Base-by-base conservation (phyloP, 768 basidiomycete genomes). In the Tulasnella sp. region DNA sequence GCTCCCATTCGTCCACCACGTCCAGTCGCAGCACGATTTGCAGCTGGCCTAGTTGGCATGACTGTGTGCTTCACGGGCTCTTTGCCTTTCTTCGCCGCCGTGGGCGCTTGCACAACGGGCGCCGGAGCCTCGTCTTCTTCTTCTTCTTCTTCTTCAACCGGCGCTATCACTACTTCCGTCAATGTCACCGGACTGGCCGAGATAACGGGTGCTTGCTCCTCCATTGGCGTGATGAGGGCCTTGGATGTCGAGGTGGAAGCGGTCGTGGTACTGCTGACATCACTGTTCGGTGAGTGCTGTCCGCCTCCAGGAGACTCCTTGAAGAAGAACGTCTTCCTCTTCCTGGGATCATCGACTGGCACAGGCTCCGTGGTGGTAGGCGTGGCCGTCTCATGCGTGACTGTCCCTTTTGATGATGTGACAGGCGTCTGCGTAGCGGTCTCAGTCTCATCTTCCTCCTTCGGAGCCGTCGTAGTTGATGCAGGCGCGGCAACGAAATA, bases 311-410 rank as follows among this genome's bases (percentile, higher is more conserved):
- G 57, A 49, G 57, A 59, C 57, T 59, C 57, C 48, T 59, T 59
- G 48, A 59, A 59, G 57, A 59, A 59, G 42, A 59, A 59, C 1
- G 57, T 59, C 48, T 49, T 51, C 48, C 22, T 59, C 38, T 59
- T 59, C 9, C 57, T 44, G 17, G 29, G 34, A 27, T 59, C 57
- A 31, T 59, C 49, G 27, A 59, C 57, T 12, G 57, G 57, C 31
- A 49, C 46, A 3, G 57, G 57, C 31, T 30, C 57, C 45, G 34
- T 51, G 17, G 57, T 30, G n/a, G 29, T 29, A 21, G 46, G 57
- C 34, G 69, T 71, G 10, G 30, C 42, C 25, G 68, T 61, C 53
- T 61, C 45, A 3, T 53, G 57, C 44, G 65, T 62, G 49, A 58
- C 56, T 48, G 63, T 51, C 2, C 38, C 19, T 11, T 56, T 49